Percentiles rank a stretch among this genome's conserved stretches.
Conservation (phyloP, 805 yeast species). For the Starmerella stigmatis region DNA sequence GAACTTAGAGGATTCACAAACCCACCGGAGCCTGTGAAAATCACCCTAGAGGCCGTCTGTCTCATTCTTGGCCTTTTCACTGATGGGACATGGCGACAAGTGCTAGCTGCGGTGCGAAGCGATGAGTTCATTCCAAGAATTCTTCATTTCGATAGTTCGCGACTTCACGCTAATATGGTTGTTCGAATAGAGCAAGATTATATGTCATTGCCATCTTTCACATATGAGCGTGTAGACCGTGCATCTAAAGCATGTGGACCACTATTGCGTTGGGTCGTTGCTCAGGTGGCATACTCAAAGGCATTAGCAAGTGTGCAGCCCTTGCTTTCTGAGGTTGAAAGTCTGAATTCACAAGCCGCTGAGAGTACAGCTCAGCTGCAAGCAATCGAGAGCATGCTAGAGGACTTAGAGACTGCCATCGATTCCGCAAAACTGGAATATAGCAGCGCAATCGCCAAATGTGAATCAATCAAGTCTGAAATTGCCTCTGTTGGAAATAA, state of each 20-base stretch:
- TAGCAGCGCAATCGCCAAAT: slow-evolving; percentile 63
- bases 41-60: slow-evolving; percentile 83
- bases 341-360: slow-evolving; percentile 48
- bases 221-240: slow-evolving; percentile 61
- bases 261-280: slow-evolving; percentile 73
- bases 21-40: slow-evolving; percentile 80
- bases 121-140: slow-evolving; percentile 83
- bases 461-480: slow-evolving; percentile 63
- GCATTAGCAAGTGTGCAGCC: slow-evolving; percentile 69
- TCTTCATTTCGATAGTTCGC: slow-evolving; percentile 61
- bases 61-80: slow-evolving; percentile 62
- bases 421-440: slow-evolving; percentile 57
- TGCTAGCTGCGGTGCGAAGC: slow-evolving; percentile 63
- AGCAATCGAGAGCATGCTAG: slow-evolving; percentile 74
- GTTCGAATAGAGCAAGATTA: slow-evolving; percentile 49
- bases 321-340: slow-evolving; percentile 50
- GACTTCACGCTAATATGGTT: slow-evolving; percentile 46
- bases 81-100: slow-evolving; percentile 60
- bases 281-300: slow-evolving; percentile 69
- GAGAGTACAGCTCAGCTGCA: slow-evolving; percentile 39
- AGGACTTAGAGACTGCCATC: slow-evolving; percentile 59
- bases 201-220: slow-evolving; percentile 53
- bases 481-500: slow-evolving; percentile 52
- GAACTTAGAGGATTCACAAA: slow-evolving; percentile 81
- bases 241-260: slow-evolving; percentile 98